phyloP scores from a whole-genome alignment of 768 basidiomycete genomes.

The Porpolomopsis calyptriformis region DNA sequence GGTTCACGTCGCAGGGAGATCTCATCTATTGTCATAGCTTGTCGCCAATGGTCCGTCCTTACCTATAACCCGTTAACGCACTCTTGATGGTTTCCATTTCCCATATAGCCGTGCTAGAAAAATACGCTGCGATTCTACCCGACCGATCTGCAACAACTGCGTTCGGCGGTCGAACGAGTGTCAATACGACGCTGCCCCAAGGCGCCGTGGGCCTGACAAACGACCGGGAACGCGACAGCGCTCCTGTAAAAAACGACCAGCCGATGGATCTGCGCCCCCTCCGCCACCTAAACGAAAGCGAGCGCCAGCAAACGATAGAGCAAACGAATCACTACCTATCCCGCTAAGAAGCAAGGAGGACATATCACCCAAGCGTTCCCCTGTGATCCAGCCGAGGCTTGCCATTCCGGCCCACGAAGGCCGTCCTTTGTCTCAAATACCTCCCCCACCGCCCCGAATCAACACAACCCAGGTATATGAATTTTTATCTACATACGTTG shows the following conservation, averaged over 20 bases:
- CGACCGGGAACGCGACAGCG: constrained; percentile 74
- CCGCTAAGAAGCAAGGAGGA: constrained; percentile 32
- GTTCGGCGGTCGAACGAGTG: constrained; percentile 66
- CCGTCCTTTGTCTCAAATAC: background rate
- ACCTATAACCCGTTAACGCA: constrained; percentile 32
- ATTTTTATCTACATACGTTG: background rate
- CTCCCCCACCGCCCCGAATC: background rate
- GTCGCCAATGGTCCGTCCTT: constrained; percentile 60
- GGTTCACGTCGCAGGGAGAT: constrained; percentile 40
- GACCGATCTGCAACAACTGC: constrained; percentile 77
- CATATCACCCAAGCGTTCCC: constrained; percentile 6
- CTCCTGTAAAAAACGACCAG: constrained; percentile 72
- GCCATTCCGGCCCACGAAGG: background rate
- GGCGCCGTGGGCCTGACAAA: constrained; percentile 79
- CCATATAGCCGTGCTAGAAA: constrained; percentile 64
- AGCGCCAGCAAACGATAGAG: constrained; percentile 19
- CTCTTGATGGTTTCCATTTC: constrained; percentile 26
- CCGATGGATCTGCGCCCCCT: constrained; percentile 40
- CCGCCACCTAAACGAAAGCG: constrained; percentile 44
- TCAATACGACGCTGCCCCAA: constrained; percentile 71
- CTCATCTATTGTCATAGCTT: constrained; percentile 70
- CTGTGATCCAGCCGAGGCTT: background rate
- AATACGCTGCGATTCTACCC: constrained; percentile 77
- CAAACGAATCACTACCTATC: constrained; percentile 24
- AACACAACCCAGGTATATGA: background rate